Base-by-base conservation (phyloP, 2,329 filamentous ascomycete species). In the Purpureocillium takamizusanense region DNA sequence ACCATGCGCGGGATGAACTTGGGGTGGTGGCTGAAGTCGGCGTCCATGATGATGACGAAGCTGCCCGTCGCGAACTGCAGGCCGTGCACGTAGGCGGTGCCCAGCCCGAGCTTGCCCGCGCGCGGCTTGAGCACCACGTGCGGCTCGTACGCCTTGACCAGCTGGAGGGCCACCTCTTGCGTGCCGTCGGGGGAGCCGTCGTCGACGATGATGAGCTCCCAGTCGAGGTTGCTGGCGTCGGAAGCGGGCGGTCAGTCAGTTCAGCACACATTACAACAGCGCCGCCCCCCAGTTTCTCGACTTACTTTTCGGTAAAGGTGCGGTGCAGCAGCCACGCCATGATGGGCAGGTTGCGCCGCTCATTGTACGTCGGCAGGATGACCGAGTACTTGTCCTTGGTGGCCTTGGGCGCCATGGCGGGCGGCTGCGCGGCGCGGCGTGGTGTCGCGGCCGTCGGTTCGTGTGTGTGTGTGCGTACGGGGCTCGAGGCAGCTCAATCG, bases 1-100 rank as follows among this genome's bases (percentile, higher is more conserved):
- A 98, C 86, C 87, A 98, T 97, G 57, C 82, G 73, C 38, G 89
- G 81, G 65, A 98, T 95, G 76, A 97, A 98, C 69, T 97, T 98
- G 58, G 92, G 92, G 72, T 98, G 92, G 70, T 98, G 92, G 52
- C 80, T 87, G 75, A 98, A 98, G 68, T 98, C 92, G 65, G 94
- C 92, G 70, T 98, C 92, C 92, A 98, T 98, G 75, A 98, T 98
- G 72, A 98, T 86, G 59, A 98, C 86, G 58, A 81, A 97, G 75
- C 94, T 95, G 54, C 92, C 92, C 16, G 81, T 88, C 17, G 76
- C 83, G 59, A 85, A 97, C 61, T 95, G 78, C 43, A 98, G 74
- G 37, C 90, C 90, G 65, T 95, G 89, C 30, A 95, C 86, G 67
- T 97, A 97, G 35, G 90, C 90, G 3, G 90, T 95, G 51, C 90